Conservation (phyloP, 2,329 filamentous ascomycete genomes). For the Ophiostoma australiae region DNA sequence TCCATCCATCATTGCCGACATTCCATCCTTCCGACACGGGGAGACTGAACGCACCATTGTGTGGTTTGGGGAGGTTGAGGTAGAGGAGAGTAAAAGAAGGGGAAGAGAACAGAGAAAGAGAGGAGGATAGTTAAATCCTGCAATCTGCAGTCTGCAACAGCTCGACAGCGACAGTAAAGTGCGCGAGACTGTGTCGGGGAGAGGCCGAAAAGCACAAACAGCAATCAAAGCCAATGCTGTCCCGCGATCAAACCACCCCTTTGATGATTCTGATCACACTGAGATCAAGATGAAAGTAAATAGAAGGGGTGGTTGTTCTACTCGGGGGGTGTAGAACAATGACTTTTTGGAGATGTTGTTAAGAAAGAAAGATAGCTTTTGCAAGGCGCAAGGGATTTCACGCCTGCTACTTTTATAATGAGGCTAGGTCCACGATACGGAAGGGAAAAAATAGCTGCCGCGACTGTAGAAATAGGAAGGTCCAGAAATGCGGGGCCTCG, state of each 20-base stretch:
- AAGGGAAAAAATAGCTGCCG: constrained; percentile 23
- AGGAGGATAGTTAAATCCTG: background rate
- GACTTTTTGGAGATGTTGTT: background rate
- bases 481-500: background rate
- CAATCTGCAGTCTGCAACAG: background rate
- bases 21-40: constrained; percentile 17
- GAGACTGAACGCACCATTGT: constrained; percentile 18
- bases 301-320: constrained; percentile 7
- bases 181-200: constrained; percentile 19
- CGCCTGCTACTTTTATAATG: constrained; percentile 5
- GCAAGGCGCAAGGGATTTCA: constrained; percentile 16
- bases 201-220: background rate
- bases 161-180: constrained; percentile 24
- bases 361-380: background rate
- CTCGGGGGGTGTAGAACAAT: background rate
- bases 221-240: background rate
- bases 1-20: background rate
- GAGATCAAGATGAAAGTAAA: constrained; percentile 12
- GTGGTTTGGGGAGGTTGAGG: background rate
- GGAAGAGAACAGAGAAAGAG: background rate
- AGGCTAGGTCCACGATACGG: constrained; percentile 14
- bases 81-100: background rate
- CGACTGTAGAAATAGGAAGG: background rate
- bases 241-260: constrained; percentile 20
- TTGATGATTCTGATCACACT: constrained; percentile 13